A percentile compares a stretch with the other conserved stretches of the same genome.
phyloP scores from a whole-genome alignment of 805 yeast species.

The Sugiyamaella valdiviana region DNA sequence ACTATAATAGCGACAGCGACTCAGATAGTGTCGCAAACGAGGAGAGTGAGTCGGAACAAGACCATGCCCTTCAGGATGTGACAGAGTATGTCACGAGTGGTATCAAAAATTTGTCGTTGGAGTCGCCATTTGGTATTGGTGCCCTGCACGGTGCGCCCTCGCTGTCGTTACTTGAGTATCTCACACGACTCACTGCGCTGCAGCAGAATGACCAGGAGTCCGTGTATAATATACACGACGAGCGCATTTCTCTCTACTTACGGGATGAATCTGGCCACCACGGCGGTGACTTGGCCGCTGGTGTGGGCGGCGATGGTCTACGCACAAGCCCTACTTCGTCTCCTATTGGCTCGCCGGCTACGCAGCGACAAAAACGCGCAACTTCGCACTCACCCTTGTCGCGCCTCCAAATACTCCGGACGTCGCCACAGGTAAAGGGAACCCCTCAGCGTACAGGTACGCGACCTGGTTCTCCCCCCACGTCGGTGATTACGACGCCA shows the following conservation, averaged over 20 bases:
- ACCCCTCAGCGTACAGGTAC: not conserved
- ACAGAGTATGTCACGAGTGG: not conserved
- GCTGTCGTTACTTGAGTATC: conserved; percentile 56
- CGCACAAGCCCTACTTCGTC: conserved; percentile 4
- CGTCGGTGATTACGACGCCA: not conserved
- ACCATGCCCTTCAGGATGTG: not conserved
- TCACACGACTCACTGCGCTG: conserved; percentile 51
- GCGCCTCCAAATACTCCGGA: not conserved
- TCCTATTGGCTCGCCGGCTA: conserved; percentile 1
- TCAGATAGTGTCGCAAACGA: not conserved
- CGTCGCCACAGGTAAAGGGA: not conserved
- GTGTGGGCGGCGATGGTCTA: not conserved
- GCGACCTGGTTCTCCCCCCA: not conserved
- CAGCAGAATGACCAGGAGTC: conserved; percentile 55
- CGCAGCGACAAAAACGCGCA: conserved; percentile 8
- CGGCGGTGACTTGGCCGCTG: not conserved
- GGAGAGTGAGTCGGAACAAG: not conserved
- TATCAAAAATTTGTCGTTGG: conserved; percentile 1
- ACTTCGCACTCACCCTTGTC: conserved; percentile 5
- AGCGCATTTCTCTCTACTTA: conserved; percentile 53
- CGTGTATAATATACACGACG: conserved; percentile 55
- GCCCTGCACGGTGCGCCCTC: conserved; percentile 26
- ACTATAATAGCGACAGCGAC: conserved; percentile 15
- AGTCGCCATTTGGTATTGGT: conserved; percentile 3
- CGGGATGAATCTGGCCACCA: conserved; percentile 43